These are phyloP conservation scores for Xylaria sp. DNA, from an alignment of 2,329 filamentous ascomycete genomes.

Conservation along the genomic window DNA sequence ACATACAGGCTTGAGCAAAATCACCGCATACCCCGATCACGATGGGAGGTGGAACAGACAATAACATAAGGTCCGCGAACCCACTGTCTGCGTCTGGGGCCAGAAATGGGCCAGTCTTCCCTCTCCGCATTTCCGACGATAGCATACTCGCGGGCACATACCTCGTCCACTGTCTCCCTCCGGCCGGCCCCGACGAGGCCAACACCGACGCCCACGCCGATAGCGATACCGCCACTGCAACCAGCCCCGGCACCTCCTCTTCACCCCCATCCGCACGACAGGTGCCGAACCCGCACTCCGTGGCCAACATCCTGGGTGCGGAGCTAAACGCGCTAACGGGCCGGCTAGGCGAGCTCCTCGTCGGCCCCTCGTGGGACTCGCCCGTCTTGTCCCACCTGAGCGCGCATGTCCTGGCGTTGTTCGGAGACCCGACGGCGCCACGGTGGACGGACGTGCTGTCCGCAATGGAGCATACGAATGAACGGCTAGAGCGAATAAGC, in stretches of 20 bases:
- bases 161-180: not conserved
- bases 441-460: not conserved
- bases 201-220: not conserved
- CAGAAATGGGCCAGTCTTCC: not conserved
- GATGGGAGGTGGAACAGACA: not conserved
- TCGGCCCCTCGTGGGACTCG: not conserved
- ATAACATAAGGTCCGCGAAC: not conserved
- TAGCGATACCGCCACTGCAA: no score
- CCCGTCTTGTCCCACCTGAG: not conserved
- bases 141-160: not conserved
- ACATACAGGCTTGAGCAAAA: not conserved
- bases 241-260: no score
- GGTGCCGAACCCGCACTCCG: not conserved
- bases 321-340: not conserved
- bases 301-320: not conserved
- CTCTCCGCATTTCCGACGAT: not conserved
- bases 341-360: not conserved
- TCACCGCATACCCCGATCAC: not conserved
- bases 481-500: not conserved
- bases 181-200: not conserved
- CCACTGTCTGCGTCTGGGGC: not conserved
- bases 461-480: not conserved
- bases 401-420: not conserved
- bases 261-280: no score
- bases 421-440: not conserved